These are phyloP conservation scores for Skeletonema grethae DNA, from an alignment of 108 stramenopile species.

Conservation along the genomic window DNA sequence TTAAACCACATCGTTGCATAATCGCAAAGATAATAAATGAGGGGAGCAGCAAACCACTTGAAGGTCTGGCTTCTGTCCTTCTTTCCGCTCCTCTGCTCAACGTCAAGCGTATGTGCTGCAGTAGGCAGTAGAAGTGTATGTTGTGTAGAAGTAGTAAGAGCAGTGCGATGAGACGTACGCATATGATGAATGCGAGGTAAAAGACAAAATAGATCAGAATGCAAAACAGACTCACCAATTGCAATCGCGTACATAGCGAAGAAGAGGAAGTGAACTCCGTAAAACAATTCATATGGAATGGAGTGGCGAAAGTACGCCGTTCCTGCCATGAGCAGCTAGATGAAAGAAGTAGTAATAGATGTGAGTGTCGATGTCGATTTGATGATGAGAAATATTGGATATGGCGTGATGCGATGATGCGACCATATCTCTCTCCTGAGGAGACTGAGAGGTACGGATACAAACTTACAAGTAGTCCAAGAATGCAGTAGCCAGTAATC, in stretches of 20 bases:
- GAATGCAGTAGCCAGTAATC: constrained; percentile 44
- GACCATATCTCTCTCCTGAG: too few species aligned
- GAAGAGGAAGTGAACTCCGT: constrained; percentile 43
- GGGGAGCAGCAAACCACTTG: constrained; percentile 53
- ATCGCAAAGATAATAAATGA: constrained; percentile 50
- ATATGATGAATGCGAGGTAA: too few species aligned
- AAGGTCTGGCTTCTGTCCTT: constrained; percentile 49
- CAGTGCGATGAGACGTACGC: neutral
- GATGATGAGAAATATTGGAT: too few species aligned
- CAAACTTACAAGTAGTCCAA: constrained; percentile 11
- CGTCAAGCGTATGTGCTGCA: constrained; percentile 52
- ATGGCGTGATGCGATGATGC: too few species aligned
- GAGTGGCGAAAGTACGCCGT: constrained; percentile 43
- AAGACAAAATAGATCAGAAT: too few species aligned
- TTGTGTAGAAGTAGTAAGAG: too few species aligned
- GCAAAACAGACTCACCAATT: neutral
- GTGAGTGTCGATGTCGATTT: too few species aligned
- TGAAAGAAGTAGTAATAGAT: neutral
- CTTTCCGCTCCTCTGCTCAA: constrained; percentile 25
- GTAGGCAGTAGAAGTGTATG: too few species aligned
- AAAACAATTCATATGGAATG: constrained; percentile 53
- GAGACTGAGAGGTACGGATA: neutral
- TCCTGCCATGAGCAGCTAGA: constrained; percentile 29
- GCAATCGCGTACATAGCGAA: constrained; percentile 45
- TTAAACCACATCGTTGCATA: constrained; percentile 44